Base-by-base conservation (phyloP, 106 monocot genomes). In the Acorus gramineus region DNA sequence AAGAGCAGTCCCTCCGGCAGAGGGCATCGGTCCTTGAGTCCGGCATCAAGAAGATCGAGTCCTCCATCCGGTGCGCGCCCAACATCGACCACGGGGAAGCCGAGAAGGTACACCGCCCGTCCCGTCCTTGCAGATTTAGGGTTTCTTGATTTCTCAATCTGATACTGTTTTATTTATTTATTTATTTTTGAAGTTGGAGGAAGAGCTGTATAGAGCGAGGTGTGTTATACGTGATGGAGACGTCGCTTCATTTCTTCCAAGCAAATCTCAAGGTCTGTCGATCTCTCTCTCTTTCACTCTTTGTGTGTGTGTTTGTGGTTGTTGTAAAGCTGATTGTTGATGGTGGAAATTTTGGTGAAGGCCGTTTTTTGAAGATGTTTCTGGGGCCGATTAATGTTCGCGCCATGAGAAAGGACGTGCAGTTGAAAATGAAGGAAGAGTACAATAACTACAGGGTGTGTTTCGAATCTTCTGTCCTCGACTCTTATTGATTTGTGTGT, bases 341-440 rank as follows among this genome's bases (percentile, higher is more conserved):
- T 28, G 28, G 28, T 28, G 28, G 28, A 28, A 28, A 28, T 28
- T 28, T 28, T 28, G 28, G 28, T 4, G 61, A 56, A 98, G 96
- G 87, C 11, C 67, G 76, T 43, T 98, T 98, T 66, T 66, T 98
- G 77, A 88, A 73, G 78, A 85, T 85, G 73, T 85, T 98, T 69
- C 87, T 96, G 50, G 96, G 96, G 49, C 90, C 96, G 43, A 70
- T 96, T 4, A 87, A 85, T 74, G 82, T 96, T 42, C 82, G 85
- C 14, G 90, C 82, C 11, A 83, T 68, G 42, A 72, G 90, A 71
- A 96, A 96, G 60, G 96, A 96, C 60, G 82, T 87, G 49, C 82
- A 78, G 59, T 79, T 87, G 58, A 96, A 91, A 74, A 71, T 96
- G 49, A 96, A 96, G 66, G 85, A 96, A 56, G 96, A 96, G 71